Percentiles rank a stretch among this genome's conserved stretches.
phyloP scores from a whole-genome alignment of 805 yeast species.

The Sugiyamaella chiloensis region DNA sequence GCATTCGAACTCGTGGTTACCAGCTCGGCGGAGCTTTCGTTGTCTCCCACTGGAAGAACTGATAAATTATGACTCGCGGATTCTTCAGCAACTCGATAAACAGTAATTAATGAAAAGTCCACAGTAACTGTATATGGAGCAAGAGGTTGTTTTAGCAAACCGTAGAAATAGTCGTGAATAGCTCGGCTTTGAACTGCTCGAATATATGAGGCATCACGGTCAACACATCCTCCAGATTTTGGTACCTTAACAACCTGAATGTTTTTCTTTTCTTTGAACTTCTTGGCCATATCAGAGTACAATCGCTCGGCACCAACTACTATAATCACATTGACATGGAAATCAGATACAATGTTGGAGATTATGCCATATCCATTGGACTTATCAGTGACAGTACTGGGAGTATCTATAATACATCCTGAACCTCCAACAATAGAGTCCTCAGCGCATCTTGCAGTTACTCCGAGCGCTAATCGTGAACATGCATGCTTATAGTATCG shows the following conservation, averaged over 20 bases:
- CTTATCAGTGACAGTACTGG: constrained; percentile 38
- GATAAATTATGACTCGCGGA: constrained; percentile 25
- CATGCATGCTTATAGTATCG: constrained; percentile 51
- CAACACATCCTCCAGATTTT: constrained; percentile 73
- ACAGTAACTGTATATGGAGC: constrained; percentile 85
- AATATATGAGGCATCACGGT: constrained; percentile 62
- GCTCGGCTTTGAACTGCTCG: constrained; percentile 72
- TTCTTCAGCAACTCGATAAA: constrained; percentile 55
- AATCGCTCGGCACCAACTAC: constrained; percentile 77
- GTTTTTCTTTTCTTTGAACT: constrained; percentile 23
- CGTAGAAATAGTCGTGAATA: constrained; percentile 88
- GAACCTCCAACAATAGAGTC: constrained; percentile 44
- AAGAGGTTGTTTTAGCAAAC: constrained; percentile 55
- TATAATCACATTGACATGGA: constrained; percentile 56
- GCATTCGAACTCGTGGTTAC: constrained; percentile 18
- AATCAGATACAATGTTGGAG: constrained; percentile 55
- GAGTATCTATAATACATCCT: constrained; percentile 74
- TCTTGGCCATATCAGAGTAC: constrained; percentile 58
- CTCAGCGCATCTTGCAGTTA: constrained; percentile 44
- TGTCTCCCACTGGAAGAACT: constrained; percentile 36
- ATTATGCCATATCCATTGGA: constrained; percentile 41
- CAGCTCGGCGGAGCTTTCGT: constrained; percentile 24
- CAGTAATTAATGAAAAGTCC: constrained; percentile 55
- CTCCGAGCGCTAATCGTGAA: constrained; percentile 49
- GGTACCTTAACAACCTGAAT: constrained; percentile 58